These are phyloP conservation scores for Vigna hirtella DNA, from an alignment of 306 rosid genomes.

Conservation along the genomic window DNA sequence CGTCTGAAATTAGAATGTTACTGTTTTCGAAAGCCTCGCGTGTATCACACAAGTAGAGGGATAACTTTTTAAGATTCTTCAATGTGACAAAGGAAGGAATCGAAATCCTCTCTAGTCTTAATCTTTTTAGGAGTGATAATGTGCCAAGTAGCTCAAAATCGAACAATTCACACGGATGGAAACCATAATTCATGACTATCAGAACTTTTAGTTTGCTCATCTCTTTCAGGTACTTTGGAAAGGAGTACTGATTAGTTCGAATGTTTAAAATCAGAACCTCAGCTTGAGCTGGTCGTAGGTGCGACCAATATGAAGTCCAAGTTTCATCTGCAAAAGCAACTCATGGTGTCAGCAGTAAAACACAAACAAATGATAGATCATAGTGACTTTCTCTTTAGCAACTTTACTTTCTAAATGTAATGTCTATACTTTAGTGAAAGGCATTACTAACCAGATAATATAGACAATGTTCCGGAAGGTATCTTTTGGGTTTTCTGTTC, in stretches of 20 bases:
- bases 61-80: constrained; percentile 53
- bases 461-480: constrained; percentile 51
- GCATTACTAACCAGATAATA: constrained; percentile 62
- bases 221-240: constrained; percentile 45
- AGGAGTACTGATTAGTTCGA: constrained; percentile 39
- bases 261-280: constrained; percentile 61
- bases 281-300: constrained; percentile 39
- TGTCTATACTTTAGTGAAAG: neutral
- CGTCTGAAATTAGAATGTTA: constrained; percentile 43
- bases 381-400: neutral
- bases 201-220: constrained; percentile 61
- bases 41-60: constrained; percentile 59
- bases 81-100: constrained; percentile 47
- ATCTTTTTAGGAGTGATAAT: constrained; percentile 48
- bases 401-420: neutral
- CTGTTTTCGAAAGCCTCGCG: constrained; percentile 44
- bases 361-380: neutral
- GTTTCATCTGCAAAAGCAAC: constrained; percentile 56
- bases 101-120: constrained; percentile 57
- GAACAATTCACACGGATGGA: constrained; percentile 41
- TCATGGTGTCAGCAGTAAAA: neutral
- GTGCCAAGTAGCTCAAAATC: constrained; percentile 45
- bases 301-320: constrained; percentile 40
- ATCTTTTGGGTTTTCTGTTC: constrained; percentile 27
- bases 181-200: constrained; percentile 48